Evolutionary conservation across 352 stramenopile species (phyloP), one percentile per base, ranked within the genome.

Genomic region (Thraustochytrium striatum): DNA sequence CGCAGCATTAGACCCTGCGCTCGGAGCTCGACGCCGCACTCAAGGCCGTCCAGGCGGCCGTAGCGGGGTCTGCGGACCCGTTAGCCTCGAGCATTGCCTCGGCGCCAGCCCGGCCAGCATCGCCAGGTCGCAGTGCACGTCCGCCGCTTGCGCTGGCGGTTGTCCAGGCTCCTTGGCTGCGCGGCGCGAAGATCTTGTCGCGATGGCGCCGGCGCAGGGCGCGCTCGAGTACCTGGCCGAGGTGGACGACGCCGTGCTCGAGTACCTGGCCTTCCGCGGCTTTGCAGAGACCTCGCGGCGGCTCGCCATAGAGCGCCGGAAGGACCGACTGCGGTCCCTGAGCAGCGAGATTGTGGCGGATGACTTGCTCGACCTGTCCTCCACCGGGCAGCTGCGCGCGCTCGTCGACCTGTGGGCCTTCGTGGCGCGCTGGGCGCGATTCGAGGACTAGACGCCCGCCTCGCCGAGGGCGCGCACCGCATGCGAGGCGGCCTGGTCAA

Each of bases 161-260:
- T n/a, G n/a, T n/a, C n/a, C n/a, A n/a, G n/a, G n/a, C n/a, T n/a
- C n/a, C n/a, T n/a, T n/a, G n/a, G n/a, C n/a, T n/a, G n/a, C n/a
- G n/a, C n/a, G n/a, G n/a, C n/a, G n/a, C n/a, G n/a, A n/a, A n/a
- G n/a, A n/a, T n/a, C n/a, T n/a, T n/a, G n/a, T n/a, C n/a, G n/a
- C n/a, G n/a, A n/a, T n/a, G n/a, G n/a, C n/a, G n/a, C n/a, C n/a
- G n/a, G n/a, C n/a, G n/a, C n/a, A n/a, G n/a, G n/a, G n/a, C n/a
- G n/a, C n/a, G n/a, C n/a, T 75, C 41, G 65, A 75, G 65, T 75
- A 75, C 65, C 62, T 82, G n/a, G 75, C 59, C 19, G 61, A 70
- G 43, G 61, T 41, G 1, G 75, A 82, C 58, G 50, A 78, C 33
- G 25, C 79, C 25, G 75, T 82, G 11, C 61, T 79, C 47, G 75